A percentile compares a stretch with the other conserved stretches of the same genome.
Evolutionary conservation across 768 basidiomycete species (phyloP).

Genomic region (Tricholoma furcatifolium): DNA sequence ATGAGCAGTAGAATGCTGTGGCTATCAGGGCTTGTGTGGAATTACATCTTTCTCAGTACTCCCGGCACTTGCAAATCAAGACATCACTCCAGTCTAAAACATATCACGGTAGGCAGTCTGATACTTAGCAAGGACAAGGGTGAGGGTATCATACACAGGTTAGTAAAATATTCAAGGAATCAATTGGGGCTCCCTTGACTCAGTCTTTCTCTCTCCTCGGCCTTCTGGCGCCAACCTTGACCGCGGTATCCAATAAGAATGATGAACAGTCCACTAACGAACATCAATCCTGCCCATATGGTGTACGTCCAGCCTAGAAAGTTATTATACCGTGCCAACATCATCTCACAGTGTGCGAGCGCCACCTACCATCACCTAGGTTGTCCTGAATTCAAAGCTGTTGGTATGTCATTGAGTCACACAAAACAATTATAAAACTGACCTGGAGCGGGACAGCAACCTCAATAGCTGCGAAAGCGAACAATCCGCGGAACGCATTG

Average conservation of each 20-base stretch:
- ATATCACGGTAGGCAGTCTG: too few species aligned
- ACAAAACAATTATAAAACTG: conserved; percentile 13
- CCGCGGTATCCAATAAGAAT: conserved; percentile 62
- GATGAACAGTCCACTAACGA: conserved; percentile 52
- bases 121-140: too few species aligned
- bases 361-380: conserved; percentile 66
- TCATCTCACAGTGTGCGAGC: not conserved
- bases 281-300: conserved; percentile 51
- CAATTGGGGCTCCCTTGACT: not conserved
- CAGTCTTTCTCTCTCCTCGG: conserved; percentile 41
- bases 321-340: not conserved
- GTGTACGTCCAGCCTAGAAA: conserved; percentile 63
- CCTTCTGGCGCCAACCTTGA: conserved; percentile 51
- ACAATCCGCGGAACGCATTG: conserved; percentile 68
- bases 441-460: conserved; percentile 74
- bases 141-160: too few species aligned
- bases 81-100: too few species aligned
- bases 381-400: conserved; percentile 40
- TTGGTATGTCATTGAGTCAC: not conserved
- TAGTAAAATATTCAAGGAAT: not conserved
- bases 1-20: too few species aligned
- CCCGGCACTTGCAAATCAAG: too few species aligned
- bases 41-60: too few species aligned
- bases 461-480: conserved; percentile 70
- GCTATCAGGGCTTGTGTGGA: too few species aligned